Conservation (phyloP, 2,329 filamentous ascomycete species). For the Alternaria ventricosa region DNA sequence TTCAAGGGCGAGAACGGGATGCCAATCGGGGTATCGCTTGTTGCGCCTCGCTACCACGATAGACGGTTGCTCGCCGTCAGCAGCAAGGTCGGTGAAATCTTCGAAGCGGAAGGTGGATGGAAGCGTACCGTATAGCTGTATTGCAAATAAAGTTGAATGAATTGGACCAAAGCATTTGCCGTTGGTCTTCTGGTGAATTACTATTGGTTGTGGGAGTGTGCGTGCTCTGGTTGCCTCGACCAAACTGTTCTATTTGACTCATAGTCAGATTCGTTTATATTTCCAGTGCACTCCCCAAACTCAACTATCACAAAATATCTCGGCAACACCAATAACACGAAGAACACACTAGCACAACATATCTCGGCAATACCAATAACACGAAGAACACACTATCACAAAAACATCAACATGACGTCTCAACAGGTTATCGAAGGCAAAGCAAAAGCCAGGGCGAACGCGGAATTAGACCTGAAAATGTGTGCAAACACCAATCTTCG, state of each 20-base stretch:
- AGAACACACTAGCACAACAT: not conserved
- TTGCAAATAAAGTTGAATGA: not conserved
- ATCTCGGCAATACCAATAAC: not conserved
- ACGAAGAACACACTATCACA: not conserved
- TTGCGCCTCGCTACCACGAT: constrained; percentile 50
- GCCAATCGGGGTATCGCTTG: constrained; percentile 65
- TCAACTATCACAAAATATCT: not conserved
- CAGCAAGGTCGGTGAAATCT: constrained; percentile 36
- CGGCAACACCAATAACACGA: not conserved
- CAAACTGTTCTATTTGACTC: not conserved
- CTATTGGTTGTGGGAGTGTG: not conserved
- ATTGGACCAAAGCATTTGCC: not conserved
- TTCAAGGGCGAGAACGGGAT: constrained; percentile 64
- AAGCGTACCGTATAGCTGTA: constrained; percentile 5
- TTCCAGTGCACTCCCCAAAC: not conserved
- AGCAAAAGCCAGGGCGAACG: not conserved
- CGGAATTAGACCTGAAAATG: not conserved
- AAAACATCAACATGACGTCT: not conserved
- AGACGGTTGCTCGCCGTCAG: constrained; percentile 37
- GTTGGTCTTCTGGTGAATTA: not conserved
- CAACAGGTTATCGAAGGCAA: not conserved
- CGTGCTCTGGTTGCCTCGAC: not conserved
- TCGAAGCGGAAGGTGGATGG: constrained; percentile 42
- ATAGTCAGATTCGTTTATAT: not conserved
- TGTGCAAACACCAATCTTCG: not conserved